Evolutionary conservation across 495 filamentous ascomycete species (phyloP).

Genomic region (Aspergillus heteromorphus): DNA sequence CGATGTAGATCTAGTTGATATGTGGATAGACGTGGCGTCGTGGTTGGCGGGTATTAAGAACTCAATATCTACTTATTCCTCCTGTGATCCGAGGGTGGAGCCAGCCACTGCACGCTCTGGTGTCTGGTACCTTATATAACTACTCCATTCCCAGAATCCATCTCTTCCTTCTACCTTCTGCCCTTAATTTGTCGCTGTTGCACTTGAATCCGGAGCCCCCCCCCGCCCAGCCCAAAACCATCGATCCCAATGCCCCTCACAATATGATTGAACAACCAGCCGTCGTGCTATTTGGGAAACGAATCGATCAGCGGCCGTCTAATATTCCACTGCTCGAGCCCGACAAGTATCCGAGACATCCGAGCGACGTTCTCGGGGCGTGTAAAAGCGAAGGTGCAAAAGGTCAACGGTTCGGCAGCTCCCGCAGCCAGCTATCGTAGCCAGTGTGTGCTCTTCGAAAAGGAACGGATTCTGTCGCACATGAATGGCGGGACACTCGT

Average conservation of each 20-base stretch:
- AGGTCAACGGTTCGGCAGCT: slow-evolving; percentile 9
- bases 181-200: background rate
- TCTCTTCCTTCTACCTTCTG: background rate
- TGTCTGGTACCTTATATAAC: too few species aligned
- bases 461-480: slow-evolving; percentile 6
- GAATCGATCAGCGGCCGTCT: slow-evolving; percentile 6
- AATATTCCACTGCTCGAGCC: slow-evolving; percentile 1
- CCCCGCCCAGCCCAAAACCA: background rate
- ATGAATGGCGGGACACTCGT: background rate
- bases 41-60: too few species aligned
- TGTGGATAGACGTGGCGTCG: too few species aligned
- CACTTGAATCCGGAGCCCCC: background rate
- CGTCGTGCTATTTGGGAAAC: slow-evolving; percentile 6
- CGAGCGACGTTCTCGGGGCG: slow-evolving; percentile 9
- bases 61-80: too few species aligned
- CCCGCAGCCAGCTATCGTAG: slow-evolving; percentile 8
- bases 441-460: slow-evolving; percentile 11
- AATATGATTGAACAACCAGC: slow-evolving; percentile 5
- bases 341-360: slow-evolving; percentile 5
- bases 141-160: too few species aligned
- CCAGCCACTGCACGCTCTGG: too few species aligned
- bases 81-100: too few species aligned
- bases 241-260: slow-evolving; percentile 5
- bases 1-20: too few species aligned
- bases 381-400: slow-evolving; percentile 10